These are phyloP conservation scores for Oleoguttula mirabilis DNA, from an alignment of 495 filamentous ascomycete genomes.

Conservation along the genomic window DNA sequence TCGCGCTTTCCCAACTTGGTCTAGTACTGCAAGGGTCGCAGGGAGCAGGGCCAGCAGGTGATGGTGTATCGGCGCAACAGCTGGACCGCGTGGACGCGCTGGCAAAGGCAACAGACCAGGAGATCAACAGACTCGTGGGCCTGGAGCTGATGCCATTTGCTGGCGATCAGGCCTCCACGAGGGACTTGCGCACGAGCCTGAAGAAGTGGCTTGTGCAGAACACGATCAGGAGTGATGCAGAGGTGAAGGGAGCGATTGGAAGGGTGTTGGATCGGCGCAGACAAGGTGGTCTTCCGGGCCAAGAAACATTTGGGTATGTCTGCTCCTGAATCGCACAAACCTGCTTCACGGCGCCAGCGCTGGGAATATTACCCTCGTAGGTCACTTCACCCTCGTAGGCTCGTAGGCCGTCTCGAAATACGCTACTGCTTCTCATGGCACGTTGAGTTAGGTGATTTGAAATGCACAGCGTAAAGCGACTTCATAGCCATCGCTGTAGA, in stretches of 20 bases:
- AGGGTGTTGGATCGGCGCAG: slow-evolving; percentile 24
- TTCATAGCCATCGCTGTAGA: too few relatives aligned
- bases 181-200: slow-evolving; percentile 24
- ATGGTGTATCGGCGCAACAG: slow-evolving; percentile 32
- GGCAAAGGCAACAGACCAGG: slow-evolving; percentile 47
- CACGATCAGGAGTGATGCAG: slow-evolving; percentile 29
- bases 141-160: slow-evolving; percentile 75
- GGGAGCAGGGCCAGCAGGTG: slow-evolving; percentile 20
- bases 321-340: too few relatives aligned
- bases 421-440: too few relatives aligned
- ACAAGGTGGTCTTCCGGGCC: too few relatives aligned
- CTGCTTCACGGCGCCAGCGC: too few relatives aligned
- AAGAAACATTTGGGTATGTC: too few relatives aligned
- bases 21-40: slow-evolving; percentile 41
- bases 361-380: too few relatives aligned
- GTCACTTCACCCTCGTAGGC: too few relatives aligned
- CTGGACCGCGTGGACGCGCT: slow-evolving; percentile 45
- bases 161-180: slow-evolving; percentile 50
- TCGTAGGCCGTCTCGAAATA: too few relatives aligned
- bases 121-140: slow-evolving; percentile 56
- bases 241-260: slow-evolving; percentile 32
- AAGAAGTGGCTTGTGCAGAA: slow-evolving; percentile 35
- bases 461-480: too few relatives aligned
- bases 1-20: slow-evolving; percentile 77
- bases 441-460: too few relatives aligned